phyloP scores from a whole-genome alignment of 306 rosid genomes.

The Quercus dentata region DNA sequence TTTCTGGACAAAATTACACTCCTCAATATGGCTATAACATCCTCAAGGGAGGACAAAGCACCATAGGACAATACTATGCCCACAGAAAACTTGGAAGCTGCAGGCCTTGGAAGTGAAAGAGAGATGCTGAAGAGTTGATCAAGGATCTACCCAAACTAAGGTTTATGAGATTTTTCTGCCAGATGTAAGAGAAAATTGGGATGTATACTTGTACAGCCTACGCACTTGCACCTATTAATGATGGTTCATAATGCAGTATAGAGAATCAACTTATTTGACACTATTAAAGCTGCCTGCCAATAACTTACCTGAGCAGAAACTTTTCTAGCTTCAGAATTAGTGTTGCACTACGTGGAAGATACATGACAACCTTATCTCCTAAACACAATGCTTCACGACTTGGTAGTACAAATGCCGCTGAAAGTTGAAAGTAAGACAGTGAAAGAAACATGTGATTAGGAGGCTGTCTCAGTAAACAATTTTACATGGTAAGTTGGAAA shows the following conservation, averaged over 20 bases:
- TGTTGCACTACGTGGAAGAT: constrained; percentile 95
- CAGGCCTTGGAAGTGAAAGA: constrained; percentile 81
- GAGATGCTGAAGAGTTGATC: constrained; percentile 89
- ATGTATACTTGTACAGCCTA: constrained; percentile 9
- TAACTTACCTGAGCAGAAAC: constrained; percentile 73
- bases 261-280: constrained; percentile 1
- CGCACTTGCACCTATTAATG: background rate
- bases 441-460: background rate
- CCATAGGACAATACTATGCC: constrained; percentile 74
- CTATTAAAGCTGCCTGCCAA: constrained; percentile 5
- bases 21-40: constrained; percentile 87
- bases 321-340: constrained; percentile 89
- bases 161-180: constrained; percentile 10
- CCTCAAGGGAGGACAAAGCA: constrained; percentile 90
- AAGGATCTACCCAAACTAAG: constrained; percentile 58
- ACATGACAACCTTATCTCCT: constrained; percentile 81
- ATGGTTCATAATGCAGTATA: constrained; percentile 1
- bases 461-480: constrained; percentile 21
- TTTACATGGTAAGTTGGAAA: constrained; percentile 85
- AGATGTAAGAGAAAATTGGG: constrained; percentile 13
- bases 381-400: constrained; percentile 86
- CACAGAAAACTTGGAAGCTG: constrained; percentile 52
- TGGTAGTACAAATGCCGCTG: constrained; percentile 89
- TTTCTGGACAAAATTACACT: constrained; percentile 56
- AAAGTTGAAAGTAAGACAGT: constrained; percentile 12